Evolutionary conservation across 345 rosid species (phyloP).

Genomic region (Ricinus communis): DNA sequence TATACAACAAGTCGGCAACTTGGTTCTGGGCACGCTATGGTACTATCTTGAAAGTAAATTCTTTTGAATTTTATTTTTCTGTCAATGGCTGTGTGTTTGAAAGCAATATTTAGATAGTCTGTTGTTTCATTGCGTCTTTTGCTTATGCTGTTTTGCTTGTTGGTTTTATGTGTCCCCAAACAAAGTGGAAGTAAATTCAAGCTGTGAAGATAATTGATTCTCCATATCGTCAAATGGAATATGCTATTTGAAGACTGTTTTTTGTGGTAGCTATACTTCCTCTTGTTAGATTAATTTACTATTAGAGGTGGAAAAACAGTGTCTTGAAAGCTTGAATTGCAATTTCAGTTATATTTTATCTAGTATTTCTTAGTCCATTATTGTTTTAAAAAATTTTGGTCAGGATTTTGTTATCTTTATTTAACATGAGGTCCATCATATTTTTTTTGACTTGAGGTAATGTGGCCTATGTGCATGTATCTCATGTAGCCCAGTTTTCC

Average conservation of each 20-base stretch:
- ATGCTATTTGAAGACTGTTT: too few species aligned
- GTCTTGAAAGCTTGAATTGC: neutral
- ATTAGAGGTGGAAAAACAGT: neutral
- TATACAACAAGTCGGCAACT: conserved; percentile 50
- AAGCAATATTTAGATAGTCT: neutral
- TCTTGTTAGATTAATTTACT: neutral
- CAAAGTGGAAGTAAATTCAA: neutral
- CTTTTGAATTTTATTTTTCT: neutral
- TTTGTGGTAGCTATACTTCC: neutral
- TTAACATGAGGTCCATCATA: neutral
- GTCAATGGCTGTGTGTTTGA: neutral
- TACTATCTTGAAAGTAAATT: conserved; percentile 30
- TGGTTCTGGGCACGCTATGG: conserved; percentile 61
- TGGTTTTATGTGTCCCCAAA: neutral
- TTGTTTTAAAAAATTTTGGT: neutral
- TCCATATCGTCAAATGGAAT: neutral
- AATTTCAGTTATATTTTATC: neutral
- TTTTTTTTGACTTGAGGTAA: neutral
- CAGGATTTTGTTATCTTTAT: neutral
- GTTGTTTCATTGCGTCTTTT: neutral
- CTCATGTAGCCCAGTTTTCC: neutral
- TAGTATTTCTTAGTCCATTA: neutral
- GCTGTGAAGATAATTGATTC: neutral
- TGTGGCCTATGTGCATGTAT: neutral
- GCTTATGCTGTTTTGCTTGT: neutral